phyloP scores from a whole-genome alignment of 768 basidiomycete species.

The Suillus subaureus region DNA sequence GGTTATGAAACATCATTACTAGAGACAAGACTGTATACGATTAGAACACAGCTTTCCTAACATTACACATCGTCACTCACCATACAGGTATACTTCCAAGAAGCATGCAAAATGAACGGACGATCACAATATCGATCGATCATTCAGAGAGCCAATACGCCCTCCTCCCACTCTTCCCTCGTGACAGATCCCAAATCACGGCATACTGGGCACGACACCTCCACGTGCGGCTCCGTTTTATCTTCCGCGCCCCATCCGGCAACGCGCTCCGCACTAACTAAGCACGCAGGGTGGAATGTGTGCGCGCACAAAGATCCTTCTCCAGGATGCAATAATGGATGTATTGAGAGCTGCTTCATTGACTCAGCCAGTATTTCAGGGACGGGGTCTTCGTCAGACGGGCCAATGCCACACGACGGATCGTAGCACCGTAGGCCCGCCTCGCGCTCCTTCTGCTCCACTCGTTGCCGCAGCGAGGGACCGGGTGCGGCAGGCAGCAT shows the following conservation, averaged over 20 bases:
- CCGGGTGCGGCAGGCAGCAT: conserved; percentile 62
- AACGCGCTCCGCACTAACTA: conserved; percentile 68
- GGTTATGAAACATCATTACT: conserved; percentile 1
- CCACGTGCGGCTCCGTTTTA: conserved; percentile 44
- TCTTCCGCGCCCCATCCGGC: conserved; percentile 61
- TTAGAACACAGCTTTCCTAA: background rate
- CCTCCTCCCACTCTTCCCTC: conserved; percentile 62
- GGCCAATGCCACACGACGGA: conserved; percentile 72
- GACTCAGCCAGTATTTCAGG: conserved; percentile 28
- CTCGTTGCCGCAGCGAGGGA: conserved; percentile 67
- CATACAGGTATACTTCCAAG: conserved; percentile 1
- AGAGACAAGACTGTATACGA: background rate
- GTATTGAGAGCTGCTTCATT: conserved; percentile 28
- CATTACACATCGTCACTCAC: background rate
- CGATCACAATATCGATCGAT: conserved; percentile 1
- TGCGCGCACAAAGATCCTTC: conserved; percentile 53
- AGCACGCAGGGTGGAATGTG: conserved; percentile 70
- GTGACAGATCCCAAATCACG: conserved; percentile 61
- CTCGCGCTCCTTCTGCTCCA: conserved; percentile 75
- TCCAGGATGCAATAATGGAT: conserved; percentile 18
- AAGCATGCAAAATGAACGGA: conserved; percentile 2
- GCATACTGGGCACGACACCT: conserved; percentile 79
- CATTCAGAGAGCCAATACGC: conserved; percentile 36
- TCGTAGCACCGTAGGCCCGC: conserved; percentile 74
- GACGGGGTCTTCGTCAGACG: conserved; percentile 70